Base-by-base conservation (phyloP, 148 eudicot genomes). In the Tetragonia tetragonoides region DNA sequence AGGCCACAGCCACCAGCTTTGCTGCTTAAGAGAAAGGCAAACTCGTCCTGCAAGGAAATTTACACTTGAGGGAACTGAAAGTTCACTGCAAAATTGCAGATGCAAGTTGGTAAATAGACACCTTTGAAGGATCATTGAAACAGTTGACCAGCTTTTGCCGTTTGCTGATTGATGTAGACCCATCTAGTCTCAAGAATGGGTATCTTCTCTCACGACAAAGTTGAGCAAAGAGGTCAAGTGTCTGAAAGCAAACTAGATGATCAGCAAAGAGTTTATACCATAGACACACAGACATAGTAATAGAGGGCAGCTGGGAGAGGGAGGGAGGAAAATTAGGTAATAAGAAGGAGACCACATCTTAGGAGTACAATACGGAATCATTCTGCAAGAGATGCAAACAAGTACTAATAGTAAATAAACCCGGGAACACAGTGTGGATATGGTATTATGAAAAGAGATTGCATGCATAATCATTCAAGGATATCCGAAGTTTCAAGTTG, bases 1-100 rank as follows among this genome's bases (percentile, higher is more conserved):
- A 96, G 90, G 77, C 99, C 99, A 89, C 99, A 96, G 62, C 99
- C 99, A 83, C 99, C 99, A 87, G 99, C 99, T 87, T 96, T 96
- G 87, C 99, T 96, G 86, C 99, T 96, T 83, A 96, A 82, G 73
- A 96, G 97, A 91, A 96, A 96, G 75, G 90, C 98, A 88, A 96
- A 96, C 87, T 96, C 99, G 84, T 96, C 99, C 99, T 96, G 90
- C 86, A 80, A 81, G 72, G 77, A 44, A 79, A 70, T 39, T 57
- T 41, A 67, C 61, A 60, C 49, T 72, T 74, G 72, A 80, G 59
- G 16, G 64, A 53, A 56, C 39, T 54, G 51, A 41, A 67, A 67
- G 57, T 64, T 51, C 59, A 40, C 54, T 28, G 54, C 71, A 57
- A 24, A 38, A 78, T 56, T 73, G 38, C 38, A 49, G 44, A 41